These are phyloP conservation scores for Pythium biforme DNA, from an alignment of 352 stramenopile genomes.

Conservation along the genomic window DNA sequence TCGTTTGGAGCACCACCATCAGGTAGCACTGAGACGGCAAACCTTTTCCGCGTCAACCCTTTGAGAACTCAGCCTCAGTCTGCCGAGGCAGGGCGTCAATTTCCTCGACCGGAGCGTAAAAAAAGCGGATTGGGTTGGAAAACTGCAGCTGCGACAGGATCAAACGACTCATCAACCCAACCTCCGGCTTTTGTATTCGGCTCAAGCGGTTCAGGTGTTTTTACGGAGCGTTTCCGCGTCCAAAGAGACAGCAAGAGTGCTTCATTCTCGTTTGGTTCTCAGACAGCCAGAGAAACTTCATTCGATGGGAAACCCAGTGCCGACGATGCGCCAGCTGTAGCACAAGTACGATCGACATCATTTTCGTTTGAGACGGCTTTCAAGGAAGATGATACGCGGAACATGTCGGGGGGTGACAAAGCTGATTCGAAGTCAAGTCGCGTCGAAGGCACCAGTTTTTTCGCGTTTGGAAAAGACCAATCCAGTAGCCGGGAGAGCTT, in stretches of 20 bases:
- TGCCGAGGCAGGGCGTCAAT: neutral
- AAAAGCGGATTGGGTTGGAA: neutral
- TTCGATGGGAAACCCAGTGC: neutral
- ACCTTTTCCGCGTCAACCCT: neutral
- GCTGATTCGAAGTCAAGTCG: neutral
- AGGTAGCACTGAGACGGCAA: neutral
- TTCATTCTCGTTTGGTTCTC: slow-evolving; percentile 1
- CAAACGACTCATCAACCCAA: neutral
- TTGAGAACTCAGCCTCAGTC: neutral
- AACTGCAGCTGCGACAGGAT: neutral
- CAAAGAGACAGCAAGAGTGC: neutral
- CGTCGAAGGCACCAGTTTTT: neutral
- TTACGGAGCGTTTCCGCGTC: neutral
- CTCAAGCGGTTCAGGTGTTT: neutral
- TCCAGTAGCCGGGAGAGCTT: slow-evolving; percentile 6
- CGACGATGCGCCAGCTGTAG: neutral
- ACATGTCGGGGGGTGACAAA: neutral
- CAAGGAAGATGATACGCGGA: slow-evolving; percentile 14
- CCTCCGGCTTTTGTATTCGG: neutral
- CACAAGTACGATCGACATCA: slow-evolving; percentile 5
- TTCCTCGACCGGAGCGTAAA: neutral
- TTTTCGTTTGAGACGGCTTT: slow-evolving; percentile 25
- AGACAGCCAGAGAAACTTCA: neutral
- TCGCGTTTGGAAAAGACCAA: neutral
- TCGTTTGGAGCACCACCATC: neutral